Evolutionary conservation across 2,329 filamentous ascomycete species (phyloP), one percentile per base, ranked within the genome.

Genomic region (Cladosporium sp.): DNA sequence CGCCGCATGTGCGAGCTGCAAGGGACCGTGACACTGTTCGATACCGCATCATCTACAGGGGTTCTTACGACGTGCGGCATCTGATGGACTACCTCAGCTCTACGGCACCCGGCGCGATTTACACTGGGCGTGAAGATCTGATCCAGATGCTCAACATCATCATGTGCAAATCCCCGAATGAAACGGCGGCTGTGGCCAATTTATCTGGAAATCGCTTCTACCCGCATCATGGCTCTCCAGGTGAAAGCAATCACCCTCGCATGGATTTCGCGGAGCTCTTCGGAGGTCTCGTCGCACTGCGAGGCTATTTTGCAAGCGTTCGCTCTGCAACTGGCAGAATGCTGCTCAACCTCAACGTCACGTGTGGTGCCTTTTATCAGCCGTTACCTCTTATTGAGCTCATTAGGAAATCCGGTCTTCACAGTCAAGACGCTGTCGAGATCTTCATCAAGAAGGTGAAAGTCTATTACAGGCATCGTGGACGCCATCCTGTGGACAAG

Each of bases 301-400:
- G 81, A 36, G 83, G 83, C 0, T 85, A 79, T 64, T 84, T 78
- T 59, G 70, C 79, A 9, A 84, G 79, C 58, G 77, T 82, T 25
- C 78, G 83, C 4, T 74, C 78, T 2, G 76, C 79, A 2, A 78
- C 79, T 12, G 74, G 73, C 33, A 72, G 80, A 3, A 67, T 85
- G 4, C 60, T 85, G 1, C 62, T 85, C 11, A 85, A 86, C 50
- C 68, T 85, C 3, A 83, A 85, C 51, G 79, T 84, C 20, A 78
- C 78, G 7, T 77, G 77, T 38, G 72, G 74, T 2, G 78, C 80
- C 0, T 84, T 81, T 58, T 82, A 80, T 63, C 71, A 78, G 55
- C 57, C 70, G 2, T 25, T 56, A 13, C 53, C 53, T 1, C 51
- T 67, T 1, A 48, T 57, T 3, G 29, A 56, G 0, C 50, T 77